Base-by-base conservation (phyloP, 441 rosid genomes). In the Metrosideros polymorpha region DNA sequence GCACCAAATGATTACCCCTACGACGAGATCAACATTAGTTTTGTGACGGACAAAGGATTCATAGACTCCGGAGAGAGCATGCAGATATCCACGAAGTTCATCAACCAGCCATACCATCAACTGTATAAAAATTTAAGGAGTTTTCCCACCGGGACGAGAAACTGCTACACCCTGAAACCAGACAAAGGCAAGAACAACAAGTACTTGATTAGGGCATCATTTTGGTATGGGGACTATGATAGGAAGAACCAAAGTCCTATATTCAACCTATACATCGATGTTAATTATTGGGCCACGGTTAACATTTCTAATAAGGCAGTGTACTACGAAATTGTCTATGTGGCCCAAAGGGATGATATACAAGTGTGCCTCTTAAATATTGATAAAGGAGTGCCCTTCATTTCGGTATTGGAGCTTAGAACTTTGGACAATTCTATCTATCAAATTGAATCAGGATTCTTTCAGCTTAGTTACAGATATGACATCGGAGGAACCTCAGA, bases 181-280 rank as follows among this genome's bases (percentile, higher is more conserved):
- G 61, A 56, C 30, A 56, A 56, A 56, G 61, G 61, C 61, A 56
- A 56, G 61, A 10, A 0, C 61, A 56, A 12, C 61, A 56, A 15
- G 0, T 27, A 56, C 61, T 56, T 56, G 4, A 56, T 56, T 56
- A 27, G 61, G 30, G 61, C 61, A 27, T 56, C 61, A 56, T 56
- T 56, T 56, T 56, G 61, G 61, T 56, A 56, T 27, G 61, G 7
- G 7, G 0, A 56, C 30, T 56, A 56, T 12, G 61, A 56, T 56
- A 0, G 27, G 1, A 1, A 56, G 2, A 56, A 56, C 61, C 61
- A 0, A 27, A 1, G 2, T 12, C 61, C 61, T 5, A 1, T 12
- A 56, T 56, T 56, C 1, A 6, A 56, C 30, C 15, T 27, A 56
- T 12, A 56, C 61, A 56, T 56, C 0, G 30, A 56, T 56, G 61